A percentile compares a stretch with the other conserved stretches of the same genome.
phyloP scores from a whole-genome alignment of 441 rosid species.

The Dalechampia spathulata region DNA sequence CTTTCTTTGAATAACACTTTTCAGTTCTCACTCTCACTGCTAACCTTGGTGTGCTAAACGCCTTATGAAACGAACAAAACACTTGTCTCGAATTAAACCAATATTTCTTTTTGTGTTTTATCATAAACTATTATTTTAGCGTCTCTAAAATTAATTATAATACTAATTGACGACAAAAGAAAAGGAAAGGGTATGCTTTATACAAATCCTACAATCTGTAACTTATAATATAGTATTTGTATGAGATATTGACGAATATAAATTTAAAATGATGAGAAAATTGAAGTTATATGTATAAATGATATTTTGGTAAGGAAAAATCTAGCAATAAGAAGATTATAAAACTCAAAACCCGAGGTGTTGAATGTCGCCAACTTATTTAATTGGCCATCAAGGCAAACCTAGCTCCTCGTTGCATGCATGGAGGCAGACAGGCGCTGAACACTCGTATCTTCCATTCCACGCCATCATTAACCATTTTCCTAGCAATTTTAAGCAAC shows the following conservation, averaged over 20 bases:
- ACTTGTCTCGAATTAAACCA: too few species aligned
- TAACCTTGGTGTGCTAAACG: too few species aligned
- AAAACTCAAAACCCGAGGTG: not conserved
- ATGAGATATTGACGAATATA: too few species aligned
- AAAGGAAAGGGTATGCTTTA: too few species aligned
- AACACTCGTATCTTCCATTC: constrained; percentile 36
- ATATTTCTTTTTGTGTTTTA: not conserved
- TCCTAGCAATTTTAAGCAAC: constrained; percentile 18
- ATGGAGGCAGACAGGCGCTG: constrained; percentile 57
- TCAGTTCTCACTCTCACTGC: not conserved
- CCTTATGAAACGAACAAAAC: too few species aligned
- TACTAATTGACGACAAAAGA: too few species aligned
- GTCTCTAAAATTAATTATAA: too few species aligned
- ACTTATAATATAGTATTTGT: too few species aligned
- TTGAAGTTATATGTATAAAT: not conserved
- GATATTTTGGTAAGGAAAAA: not conserved
- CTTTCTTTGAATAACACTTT: too few species aligned
- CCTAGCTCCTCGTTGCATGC: constrained; percentile 37
- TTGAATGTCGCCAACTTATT: not conserved
- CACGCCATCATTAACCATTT: constrained; percentile 30
- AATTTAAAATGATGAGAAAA: too few species aligned
- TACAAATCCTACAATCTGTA: too few species aligned
- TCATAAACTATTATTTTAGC: too few species aligned
- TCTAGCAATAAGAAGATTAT: not conserved
- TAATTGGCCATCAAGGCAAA: constrained; percentile 13